These are phyloP conservation scores for Phytophthora constricta DNA, from an alignment of 352 stramenopile genomes.

Conservation along the genomic window DNA sequence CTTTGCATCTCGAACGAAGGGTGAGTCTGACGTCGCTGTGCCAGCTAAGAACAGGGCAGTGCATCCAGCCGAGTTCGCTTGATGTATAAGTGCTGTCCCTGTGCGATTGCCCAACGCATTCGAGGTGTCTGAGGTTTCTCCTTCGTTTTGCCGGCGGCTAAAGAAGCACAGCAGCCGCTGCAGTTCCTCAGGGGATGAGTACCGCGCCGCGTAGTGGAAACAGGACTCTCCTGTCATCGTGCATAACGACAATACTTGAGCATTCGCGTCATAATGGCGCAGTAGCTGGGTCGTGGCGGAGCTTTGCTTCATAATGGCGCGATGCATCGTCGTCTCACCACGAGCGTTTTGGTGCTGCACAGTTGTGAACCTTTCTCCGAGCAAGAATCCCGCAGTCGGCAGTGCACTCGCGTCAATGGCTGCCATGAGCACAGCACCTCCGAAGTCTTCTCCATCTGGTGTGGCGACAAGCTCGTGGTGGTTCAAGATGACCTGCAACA, in stretches of 20 bases:
- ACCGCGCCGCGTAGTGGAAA: slow-evolving; percentile 30
- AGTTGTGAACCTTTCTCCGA: slow-evolving; percentile 18
- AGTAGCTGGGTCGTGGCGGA: slow-evolving; percentile 4
- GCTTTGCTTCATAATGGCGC: slow-evolving; percentile 5
- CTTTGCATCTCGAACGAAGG: slow-evolving; percentile 19
- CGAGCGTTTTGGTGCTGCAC: slow-evolving; percentile 5
- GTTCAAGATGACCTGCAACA: slow-evolving; percentile 36
- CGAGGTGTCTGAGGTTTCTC: too few relatives aligned
- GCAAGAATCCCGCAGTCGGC: slow-evolving; percentile 16
- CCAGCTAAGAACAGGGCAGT: slow-evolving; percentile 22
- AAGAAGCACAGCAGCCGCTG: slow-evolving; percentile 15
- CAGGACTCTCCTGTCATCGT: slow-evolving; percentile 3
- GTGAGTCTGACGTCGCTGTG: slow-evolving; percentile 2
- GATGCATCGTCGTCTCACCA: slow-evolving; percentile 28
- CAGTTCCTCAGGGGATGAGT: slow-evolving; percentile 10
- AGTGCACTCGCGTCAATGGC: slow-evolving; percentile 16
- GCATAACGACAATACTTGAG: background rate
- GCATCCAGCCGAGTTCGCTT: slow-evolving; percentile 3
- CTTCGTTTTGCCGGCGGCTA: background rate
- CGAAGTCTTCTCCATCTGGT: slow-evolving; percentile 21
- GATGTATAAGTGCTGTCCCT: background rate
- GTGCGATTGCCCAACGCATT: too few relatives aligned
- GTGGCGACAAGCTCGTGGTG: slow-evolving; percentile 25
- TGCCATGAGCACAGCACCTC: slow-evolving; percentile 13
- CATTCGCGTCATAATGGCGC: slow-evolving; percentile 12